phyloP scores from a whole-genome alignment of 192 early-diverging fungal genomes.

The Pilobolus umbonatus region DNA sequence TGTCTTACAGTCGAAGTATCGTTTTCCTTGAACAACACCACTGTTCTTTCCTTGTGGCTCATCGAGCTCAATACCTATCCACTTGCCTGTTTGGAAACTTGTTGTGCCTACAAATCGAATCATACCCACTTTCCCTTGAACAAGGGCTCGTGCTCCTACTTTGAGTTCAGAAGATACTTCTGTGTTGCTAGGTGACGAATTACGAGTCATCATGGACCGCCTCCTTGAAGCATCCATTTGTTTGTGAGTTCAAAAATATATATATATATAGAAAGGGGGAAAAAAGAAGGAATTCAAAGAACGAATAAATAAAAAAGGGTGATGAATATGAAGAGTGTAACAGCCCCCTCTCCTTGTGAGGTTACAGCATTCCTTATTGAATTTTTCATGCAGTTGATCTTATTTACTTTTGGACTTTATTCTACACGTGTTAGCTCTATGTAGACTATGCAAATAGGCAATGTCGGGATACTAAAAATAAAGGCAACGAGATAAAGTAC shows the following conservation, averaged over 20 bases:
- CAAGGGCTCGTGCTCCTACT: constrained; percentile 47
- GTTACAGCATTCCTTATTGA: no score
- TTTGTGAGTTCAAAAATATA: no score
- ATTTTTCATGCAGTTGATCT: no score
- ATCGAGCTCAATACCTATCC: constrained; percentile 91
- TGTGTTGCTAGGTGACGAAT: constrained; percentile 8
- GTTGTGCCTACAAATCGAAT: constrained; percentile 84
- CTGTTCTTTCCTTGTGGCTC: constrained; percentile 68
- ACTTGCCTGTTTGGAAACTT: constrained; percentile 75
- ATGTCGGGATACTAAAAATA: no score
- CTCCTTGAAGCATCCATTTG: not conserved
- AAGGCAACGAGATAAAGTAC: no score
- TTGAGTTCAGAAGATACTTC: constrained; percentile 22
- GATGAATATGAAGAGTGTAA: no score
- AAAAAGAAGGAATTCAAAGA: not conserved
- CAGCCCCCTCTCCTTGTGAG: no score
- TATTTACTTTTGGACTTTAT: no score
- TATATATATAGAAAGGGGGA: not conserved
- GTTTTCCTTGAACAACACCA: constrained; percentile 68
- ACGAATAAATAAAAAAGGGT: constrained; percentile 1
- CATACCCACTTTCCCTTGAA: constrained; percentile 52
- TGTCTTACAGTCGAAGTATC: constrained; percentile 73
- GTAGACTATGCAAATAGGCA: no score
- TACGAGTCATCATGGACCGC: not conserved
- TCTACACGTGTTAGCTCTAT: no score